Percentiles rank a stretch among this genome's conserved stretches.
Conservation (phyloP, 371 early-diverging fungal genomes). For the Blakeslea trispora region DNA sequence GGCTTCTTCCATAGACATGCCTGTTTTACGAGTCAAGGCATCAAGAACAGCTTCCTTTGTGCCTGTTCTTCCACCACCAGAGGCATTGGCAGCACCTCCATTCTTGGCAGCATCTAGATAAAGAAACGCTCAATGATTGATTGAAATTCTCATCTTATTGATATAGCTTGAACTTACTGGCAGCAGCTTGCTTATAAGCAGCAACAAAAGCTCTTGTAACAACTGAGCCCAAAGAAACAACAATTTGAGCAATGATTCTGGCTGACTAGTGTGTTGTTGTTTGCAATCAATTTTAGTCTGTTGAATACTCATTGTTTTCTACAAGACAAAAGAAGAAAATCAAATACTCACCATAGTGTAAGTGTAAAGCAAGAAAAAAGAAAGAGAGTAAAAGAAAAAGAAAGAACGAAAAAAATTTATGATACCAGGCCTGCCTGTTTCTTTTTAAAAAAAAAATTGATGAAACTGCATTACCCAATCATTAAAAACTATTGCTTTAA, state of each 20-base stretch:
- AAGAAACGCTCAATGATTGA: background rate
- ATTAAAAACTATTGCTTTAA: no score
- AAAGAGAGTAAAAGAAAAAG: background rate
- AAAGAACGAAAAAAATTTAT: constrained; percentile 7
- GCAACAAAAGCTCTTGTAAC: constrained; percentile 92
- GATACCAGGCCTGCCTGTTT: constrained; percentile 1
- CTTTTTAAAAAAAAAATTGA: background rate
- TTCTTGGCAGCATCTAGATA: constrained; percentile 57
- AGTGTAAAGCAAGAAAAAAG: background rate
- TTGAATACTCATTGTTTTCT: no score
- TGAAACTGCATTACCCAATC: no score
- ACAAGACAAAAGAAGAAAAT: background rate
- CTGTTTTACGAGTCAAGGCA: constrained; percentile 78
- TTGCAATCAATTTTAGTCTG: no score
- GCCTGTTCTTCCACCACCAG: constrained; percentile 30
- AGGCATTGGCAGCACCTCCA: constrained; percentile 50
- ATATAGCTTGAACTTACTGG: no score
- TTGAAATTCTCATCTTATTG: no score
- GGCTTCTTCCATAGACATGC: constrained; percentile 92
- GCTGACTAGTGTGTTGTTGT: constrained; percentile 45
- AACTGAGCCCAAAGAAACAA: constrained; percentile 83
- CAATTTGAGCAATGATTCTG: constrained; percentile 83
- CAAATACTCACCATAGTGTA: constrained; percentile 5
- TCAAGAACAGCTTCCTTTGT: constrained; percentile 65
- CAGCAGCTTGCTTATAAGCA: constrained; percentile 91